Evolutionary conservation across 176 grass and related monocot genomes (phyloP).

Genomic region (Ananas comosus): DNA sequence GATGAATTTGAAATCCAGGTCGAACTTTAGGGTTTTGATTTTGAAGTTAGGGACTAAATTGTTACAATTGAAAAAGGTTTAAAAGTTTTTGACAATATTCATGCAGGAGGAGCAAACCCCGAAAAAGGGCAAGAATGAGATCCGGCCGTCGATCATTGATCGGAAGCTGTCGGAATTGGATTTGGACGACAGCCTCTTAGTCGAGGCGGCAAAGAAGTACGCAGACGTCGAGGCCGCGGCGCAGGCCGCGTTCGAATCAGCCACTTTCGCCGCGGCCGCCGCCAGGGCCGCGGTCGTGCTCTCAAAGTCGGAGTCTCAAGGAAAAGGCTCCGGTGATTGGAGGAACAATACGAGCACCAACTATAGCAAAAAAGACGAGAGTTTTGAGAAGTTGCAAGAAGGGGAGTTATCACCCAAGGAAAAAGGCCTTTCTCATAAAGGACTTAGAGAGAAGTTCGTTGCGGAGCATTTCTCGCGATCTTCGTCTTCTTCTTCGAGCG

Average conservation of each 20-base stretch:
- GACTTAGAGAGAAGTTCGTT: neutral
- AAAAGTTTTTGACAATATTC: neutral
- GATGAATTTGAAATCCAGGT: no score
- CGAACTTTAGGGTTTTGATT: no score
- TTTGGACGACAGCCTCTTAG: constrained; percentile 12
- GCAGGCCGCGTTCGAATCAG: constrained; percentile 74
- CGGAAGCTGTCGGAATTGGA: neutral
- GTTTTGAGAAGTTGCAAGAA: constrained; percentile 9
- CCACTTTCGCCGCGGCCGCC: constrained; percentile 57
- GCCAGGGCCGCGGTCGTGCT: constrained; percentile 76
- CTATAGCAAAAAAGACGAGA: neutral
- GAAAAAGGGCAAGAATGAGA: neutral
- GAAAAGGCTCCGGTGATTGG: constrained; percentile 4
- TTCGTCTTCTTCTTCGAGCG: neutral
- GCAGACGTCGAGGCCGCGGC: constrained; percentile 60
- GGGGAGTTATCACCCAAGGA: neutral
- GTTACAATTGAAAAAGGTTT: neutral
- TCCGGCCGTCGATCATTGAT: neutral
- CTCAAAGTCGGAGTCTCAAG: constrained; percentile 29
- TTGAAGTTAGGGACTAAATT: no score
- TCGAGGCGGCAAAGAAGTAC: constrained; percentile 19
- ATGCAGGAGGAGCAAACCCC: neutral
- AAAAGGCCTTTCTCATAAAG: neutral
- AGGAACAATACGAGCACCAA: neutral
- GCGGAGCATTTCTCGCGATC: neutral